phyloP scores from a whole-genome alignment of 2,329 filamentous ascomycete species.

The Magnaporthiopsis incrustans region DNA sequence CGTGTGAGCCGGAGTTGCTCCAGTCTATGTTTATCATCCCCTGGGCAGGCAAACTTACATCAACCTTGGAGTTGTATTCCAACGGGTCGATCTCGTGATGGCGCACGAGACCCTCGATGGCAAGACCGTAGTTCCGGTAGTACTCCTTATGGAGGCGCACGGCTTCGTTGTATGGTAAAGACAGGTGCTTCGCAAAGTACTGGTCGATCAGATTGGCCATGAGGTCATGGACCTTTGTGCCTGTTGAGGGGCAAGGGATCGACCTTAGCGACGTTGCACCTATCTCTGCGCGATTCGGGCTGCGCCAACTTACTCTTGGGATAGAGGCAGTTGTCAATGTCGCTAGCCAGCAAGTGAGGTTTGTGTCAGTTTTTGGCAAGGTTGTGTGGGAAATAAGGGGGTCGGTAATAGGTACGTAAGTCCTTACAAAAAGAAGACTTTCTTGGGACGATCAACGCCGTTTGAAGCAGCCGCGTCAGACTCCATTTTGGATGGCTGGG shows the following conservation, averaged over 20 bases:
- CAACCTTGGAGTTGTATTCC: constrained; percentile 89
- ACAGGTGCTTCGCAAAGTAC: constrained; percentile 61
- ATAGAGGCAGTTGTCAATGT: constrained; percentile 98
- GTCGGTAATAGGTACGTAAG: background rate
- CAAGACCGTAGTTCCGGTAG: constrained; percentile 93
- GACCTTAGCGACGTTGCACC: background rate
- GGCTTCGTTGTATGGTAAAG: constrained; percentile 70
- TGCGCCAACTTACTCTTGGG: constrained; percentile 55
- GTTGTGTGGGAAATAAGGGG: background rate
- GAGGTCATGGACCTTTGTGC: constrained; percentile 72
- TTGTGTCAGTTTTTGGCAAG: constrained; percentile 1
- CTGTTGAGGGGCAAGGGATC: constrained; percentile 28
- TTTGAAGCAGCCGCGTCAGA: background rate
- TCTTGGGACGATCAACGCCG: constrained; percentile 8
- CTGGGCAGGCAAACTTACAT: constrained; percentile 28
- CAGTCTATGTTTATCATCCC: background rate
- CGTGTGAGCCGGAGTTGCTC: background rate
- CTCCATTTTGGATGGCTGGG: background rate
- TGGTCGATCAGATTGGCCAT: constrained; percentile 77
- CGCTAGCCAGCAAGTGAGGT: constrained; percentile 54
- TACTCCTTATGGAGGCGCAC: constrained; percentile 80
- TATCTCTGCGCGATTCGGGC: background rate
- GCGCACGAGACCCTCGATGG: constrained; percentile 86
- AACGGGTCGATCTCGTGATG: constrained; percentile 93
- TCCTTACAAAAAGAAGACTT: constrained; percentile 38